These are phyloP conservation scores for Penicillium sp. DNA, from an alignment of 2,329 filamentous ascomycete species.

Conservation along the genomic window DNA sequence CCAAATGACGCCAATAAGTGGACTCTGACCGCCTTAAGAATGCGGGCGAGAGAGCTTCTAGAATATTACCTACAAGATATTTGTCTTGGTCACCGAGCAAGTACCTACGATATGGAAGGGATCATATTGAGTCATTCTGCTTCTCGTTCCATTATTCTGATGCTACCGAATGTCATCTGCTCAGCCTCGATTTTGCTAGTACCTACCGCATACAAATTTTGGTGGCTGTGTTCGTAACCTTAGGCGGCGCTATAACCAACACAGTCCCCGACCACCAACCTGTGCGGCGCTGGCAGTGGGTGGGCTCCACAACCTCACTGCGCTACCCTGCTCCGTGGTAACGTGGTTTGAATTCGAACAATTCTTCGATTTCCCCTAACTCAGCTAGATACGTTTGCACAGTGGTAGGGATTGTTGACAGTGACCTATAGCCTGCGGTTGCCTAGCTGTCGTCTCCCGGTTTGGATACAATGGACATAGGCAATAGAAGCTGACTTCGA, in stretches of 20 bases:
- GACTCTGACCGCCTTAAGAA: slow-evolving; percentile 22
- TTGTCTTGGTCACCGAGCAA: background rate
- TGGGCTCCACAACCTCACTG: background rate
- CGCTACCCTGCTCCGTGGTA: background rate
- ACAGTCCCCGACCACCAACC: background rate
- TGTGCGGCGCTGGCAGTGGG: background rate
- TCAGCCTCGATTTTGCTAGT: background rate
- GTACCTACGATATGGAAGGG: background rate
- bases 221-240: background rate
- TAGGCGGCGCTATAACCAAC: background rate
- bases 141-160: background rate
- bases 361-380: background rate
- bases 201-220: too few species aligned
- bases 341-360: too few species aligned
- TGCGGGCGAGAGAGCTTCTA: slow-evolving; percentile 1
- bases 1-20: slow-evolving; percentile 21
- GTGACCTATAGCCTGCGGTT: too few species aligned
- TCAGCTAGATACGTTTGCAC: background rate
- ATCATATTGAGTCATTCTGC: background rate
- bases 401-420: too few species aligned
- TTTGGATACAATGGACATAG: too few species aligned
- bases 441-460: too few species aligned
- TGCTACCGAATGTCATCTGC: background rate
- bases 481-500: too few species aligned
- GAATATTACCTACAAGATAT: background rate